Conservation (phyloP, 1,284 basidiomycete genomes). For the Sanguinoderma infundibulare region DNA sequence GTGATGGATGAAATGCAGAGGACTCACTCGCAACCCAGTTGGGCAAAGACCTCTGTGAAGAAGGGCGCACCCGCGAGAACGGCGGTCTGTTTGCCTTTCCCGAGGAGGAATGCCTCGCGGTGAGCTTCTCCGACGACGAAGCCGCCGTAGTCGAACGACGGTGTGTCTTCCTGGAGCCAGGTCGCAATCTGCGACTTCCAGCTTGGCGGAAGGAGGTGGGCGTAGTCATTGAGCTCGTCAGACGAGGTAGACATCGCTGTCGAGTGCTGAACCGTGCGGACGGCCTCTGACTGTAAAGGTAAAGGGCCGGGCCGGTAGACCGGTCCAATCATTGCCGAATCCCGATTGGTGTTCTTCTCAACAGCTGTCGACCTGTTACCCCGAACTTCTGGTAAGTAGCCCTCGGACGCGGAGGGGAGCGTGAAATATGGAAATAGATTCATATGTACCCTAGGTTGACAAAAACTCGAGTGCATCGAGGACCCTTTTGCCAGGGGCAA, state of each 20-base stretch:
- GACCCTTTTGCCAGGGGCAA: neutral
- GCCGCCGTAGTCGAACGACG: slow-evolving; percentile 97
- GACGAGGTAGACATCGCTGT: slow-evolving; percentile 24
- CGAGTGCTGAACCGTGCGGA: neutral
- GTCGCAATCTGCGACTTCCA: slow-evolving; percentile 84
- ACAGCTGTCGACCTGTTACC: no score
- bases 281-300: neutral
- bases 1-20: neutral
- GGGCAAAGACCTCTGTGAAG: slow-evolving; percentile 91
- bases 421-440: neutral
- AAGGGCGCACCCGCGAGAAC: slow-evolving; percentile 96
- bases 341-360: no score
- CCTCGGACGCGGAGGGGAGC: neutral
- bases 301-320: neutral
- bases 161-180: slow-evolving; percentile 95
- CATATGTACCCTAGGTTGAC: neutral
- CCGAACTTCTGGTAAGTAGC: no score
- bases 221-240: slow-evolving; percentile 46
- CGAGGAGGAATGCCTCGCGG: slow-evolving; percentile 88
- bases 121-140: slow-evolving; percentile 94
- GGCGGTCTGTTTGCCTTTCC: slow-evolving; percentile 78
- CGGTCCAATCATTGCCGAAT: neutral
- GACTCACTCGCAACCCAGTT: slow-evolving; percentile 88
- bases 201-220: slow-evolving; percentile 85
- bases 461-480: neutral